Evolutionary conservation across 352 stramenopile genomes (phyloP).

Genomic region (Pythium plurisporium): DNA sequence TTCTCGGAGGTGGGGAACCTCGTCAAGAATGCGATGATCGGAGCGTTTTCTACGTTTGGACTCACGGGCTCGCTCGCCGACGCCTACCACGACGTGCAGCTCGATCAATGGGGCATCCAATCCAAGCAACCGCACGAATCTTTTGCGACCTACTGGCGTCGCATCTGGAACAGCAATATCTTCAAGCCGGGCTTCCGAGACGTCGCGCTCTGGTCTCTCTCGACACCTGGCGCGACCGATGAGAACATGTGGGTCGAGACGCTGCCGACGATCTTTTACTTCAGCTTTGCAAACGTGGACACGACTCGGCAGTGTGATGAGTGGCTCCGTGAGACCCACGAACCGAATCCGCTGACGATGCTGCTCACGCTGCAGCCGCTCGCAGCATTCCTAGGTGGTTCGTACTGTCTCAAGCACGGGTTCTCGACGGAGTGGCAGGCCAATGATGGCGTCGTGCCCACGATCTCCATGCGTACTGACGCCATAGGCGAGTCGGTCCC

Average conservation of each 20-base stretch:
- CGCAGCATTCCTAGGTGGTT: conserved; percentile 35
- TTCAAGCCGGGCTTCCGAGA: conserved; percentile 38
- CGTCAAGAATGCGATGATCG: background rate
- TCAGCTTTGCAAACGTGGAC: conserved; percentile 35
- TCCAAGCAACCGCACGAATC: conserved; percentile 1
- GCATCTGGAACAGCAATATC: conserved; percentile 17
- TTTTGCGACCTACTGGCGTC: conserved; percentile 4
- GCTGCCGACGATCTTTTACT: conserved; percentile 46
- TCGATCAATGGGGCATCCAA: conserved; percentile 19
- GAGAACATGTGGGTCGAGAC: conserved; percentile 45
- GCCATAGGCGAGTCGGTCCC: conserved; percentile 12
- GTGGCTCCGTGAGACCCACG: conserved; percentile 33
- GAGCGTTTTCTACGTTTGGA: background rate
- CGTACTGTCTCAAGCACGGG: conserved; percentile 21
- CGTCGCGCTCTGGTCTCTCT: conserved; percentile 32
- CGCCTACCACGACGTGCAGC: background rate
- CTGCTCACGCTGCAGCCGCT: conserved; percentile 27
- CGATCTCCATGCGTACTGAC: conserved; percentile 24
- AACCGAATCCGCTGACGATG: conserved; percentile 36
- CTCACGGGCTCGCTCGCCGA: background rate
- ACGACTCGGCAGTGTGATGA: conserved; percentile 28
- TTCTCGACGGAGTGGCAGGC: conserved; percentile 36
- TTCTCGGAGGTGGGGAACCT: background rate
- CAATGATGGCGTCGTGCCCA: conserved; percentile 28
- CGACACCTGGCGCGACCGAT: conserved; percentile 26